Evolutionary conservation across 176 grass and related monocot genomes (phyloP).

Genomic region (Carex kokanica): DNA sequence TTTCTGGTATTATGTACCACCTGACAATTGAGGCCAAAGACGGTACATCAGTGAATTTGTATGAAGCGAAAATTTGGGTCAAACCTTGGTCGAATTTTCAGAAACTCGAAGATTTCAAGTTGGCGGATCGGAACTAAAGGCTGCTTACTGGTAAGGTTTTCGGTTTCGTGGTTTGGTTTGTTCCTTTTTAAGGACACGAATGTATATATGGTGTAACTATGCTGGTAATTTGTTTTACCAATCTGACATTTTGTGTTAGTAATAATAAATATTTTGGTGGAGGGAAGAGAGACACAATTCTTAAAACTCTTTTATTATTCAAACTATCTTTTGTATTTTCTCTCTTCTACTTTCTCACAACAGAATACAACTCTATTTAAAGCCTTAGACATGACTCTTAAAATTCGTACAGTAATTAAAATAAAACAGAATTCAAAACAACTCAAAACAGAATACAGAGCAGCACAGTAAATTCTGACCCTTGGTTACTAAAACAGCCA

Average conservation of each 20-base stretch:
- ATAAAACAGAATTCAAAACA: too few relatives aligned
- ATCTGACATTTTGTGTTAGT: neutral
- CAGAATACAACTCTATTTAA: too few relatives aligned
- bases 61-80: constrained; percentile 58
- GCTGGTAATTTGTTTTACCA: neutral
- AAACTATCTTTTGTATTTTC: too few relatives aligned
- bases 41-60: constrained; percentile 41
- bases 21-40: constrained; percentile 64
- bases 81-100: constrained; percentile 57
- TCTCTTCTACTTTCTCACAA: too few relatives aligned
- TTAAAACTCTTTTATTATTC: too few relatives aligned
- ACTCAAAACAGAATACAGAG: too few relatives aligned
- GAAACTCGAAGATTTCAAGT: constrained; percentile 59
- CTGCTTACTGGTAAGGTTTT: constrained; percentile 14
- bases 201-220: neutral
- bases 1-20: constrained; percentile 51
- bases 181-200: neutral
- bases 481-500: too few relatives aligned
- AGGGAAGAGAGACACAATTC: too few relatives aligned
- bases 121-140: neutral
- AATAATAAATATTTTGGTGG: too few relatives aligned
- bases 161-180: neutral
- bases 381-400: too few relatives aligned
- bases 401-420: too few relatives aligned
- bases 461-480: too few relatives aligned